Conservation (phyloP, 2,329 filamentous ascomycete species). For the Stylonectria norvegica region DNA sequence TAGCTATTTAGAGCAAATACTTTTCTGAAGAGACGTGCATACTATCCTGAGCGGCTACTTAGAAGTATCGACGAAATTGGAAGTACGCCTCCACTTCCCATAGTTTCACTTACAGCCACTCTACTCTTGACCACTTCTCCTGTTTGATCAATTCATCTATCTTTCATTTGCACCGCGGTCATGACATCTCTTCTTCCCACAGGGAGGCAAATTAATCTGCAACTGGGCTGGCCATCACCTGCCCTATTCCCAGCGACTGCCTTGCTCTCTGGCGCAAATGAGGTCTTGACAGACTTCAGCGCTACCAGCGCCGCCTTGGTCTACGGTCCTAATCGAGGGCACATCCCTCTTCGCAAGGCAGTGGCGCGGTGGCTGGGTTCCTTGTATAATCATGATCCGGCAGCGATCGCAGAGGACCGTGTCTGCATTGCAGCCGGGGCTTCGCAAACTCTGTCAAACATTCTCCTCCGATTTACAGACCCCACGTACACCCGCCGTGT, state of each 20-base stretch:
- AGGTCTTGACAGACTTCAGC: neutral
- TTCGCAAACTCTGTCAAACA: conserved; percentile 1
- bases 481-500: conserved; percentile 57
- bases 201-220: conserved; percentile 2
- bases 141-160: too few relatives aligned
- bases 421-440: conserved; percentile 4
- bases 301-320: neutral
- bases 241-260: neutral
- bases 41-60: too few relatives aligned
- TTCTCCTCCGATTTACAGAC: conserved; percentile 48
- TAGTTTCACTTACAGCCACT: too few relatives aligned
- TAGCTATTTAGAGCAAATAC: too few relatives aligned
- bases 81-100: too few relatives aligned
- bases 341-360: neutral
- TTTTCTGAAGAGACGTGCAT: too few relatives aligned
- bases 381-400: neutral
- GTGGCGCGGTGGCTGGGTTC: conserved; percentile 2
- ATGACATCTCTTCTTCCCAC: conserved; percentile 2
- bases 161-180: too few relatives aligned
- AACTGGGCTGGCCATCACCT: conserved; percentile 2
- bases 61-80: too few relatives aligned
- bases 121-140: too few relatives aligned
- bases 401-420: neutral
- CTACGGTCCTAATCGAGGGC: conserved; percentile 3
- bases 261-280: neutral